phyloP scores from a whole-genome alignment of 371 early-diverging fungal species.

The Mortierella sp. region DNA sequence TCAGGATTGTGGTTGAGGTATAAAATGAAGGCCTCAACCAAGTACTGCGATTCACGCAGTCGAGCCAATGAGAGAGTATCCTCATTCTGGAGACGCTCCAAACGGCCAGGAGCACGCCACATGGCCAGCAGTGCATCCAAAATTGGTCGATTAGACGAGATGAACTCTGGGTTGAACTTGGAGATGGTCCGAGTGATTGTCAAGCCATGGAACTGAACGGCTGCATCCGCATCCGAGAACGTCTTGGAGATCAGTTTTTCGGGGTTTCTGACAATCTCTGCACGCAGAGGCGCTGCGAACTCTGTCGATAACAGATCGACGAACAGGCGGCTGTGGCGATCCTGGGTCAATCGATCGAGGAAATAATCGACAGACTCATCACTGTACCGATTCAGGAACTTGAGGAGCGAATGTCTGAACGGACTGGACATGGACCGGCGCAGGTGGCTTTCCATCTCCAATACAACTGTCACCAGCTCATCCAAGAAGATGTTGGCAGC shows the following conservation, averaged over 20 bases:
- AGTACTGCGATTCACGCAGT: constrained; percentile 65
- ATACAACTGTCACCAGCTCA: constrained; percentile 85
- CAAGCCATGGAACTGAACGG: constrained; percentile 71
- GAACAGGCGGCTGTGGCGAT: constrained; percentile 74
- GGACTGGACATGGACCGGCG: constrained; percentile 91
- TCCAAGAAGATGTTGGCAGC: constrained; percentile 93
- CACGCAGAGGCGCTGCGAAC: constrained; percentile 75
- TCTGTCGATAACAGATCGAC: constrained; percentile 72
- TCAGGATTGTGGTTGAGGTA: constrained; percentile 69
- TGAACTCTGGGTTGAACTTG: constrained; percentile 63
- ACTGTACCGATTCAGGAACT: constrained; percentile 90
- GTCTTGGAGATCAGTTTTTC: constrained; percentile 68
- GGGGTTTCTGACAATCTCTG: constrained; percentile 72
- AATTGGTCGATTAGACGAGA: constrained; percentile 40
- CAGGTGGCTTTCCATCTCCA: constrained; percentile 86
- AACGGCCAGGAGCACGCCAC: constrained; percentile 67
- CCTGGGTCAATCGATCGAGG: constrained; percentile 73
- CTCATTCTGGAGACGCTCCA: constrained; percentile 64
- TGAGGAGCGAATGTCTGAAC: constrained; percentile 90
- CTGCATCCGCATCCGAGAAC: constrained; percentile 53
- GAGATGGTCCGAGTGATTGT: constrained; percentile 72
- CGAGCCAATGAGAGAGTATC: constrained; percentile 63
- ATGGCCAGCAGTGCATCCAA: constrained; percentile 64
- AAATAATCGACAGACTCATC: constrained; percentile 90
- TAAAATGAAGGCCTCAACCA: constrained; percentile 79